Base-by-base conservation (phyloP, 2,329 filamentous ascomycete genomes). In the Ceratocystis cacaofunesta region DNA sequence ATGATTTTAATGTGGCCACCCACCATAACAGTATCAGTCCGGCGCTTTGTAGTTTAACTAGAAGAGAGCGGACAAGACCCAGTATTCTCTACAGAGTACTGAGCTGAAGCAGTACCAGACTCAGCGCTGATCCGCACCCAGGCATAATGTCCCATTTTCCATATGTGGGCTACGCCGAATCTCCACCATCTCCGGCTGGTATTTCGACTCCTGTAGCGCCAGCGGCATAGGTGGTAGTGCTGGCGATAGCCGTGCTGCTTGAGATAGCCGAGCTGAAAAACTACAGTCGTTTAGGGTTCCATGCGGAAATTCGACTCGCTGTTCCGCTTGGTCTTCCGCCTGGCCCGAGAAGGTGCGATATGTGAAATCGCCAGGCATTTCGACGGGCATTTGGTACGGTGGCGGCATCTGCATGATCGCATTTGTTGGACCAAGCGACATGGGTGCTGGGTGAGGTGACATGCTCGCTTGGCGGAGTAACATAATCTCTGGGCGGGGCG, bases 61-160 rank as follows among this genome's bases (percentile, higher is more conserved):
- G 7, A 36, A 57, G 65, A 32, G 65, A 65, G 62, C 62, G 58
- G 62, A 65, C 65, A 62, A 62, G 62, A 62, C 52, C 62, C 65
- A 57, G 61, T 61, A 28, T 55, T 61, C 41, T 67, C 65, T 44
- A 46, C 58, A 44, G 65, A 22, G 10, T 43, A 1, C n/a, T 19
- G 6, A 5, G 46, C n/a, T 6, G 10, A 7, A 25, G 6, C 10
- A 52, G 19, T 5, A 28, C 22, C 48, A 7, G 12, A 15, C 48
- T 52, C 48, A 52, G 10, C 25, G 22, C 3, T n/a, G 48, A 52
- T 28, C 19, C 19, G n/a, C 3, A 5, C 58, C n/a, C 4, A 17
- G 32, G 52, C 22, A 58, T 30, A 32, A 30, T 30, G 52, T 3
- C 2, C 25, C 15, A 8, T 58, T 30, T 30, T 36, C 55, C 17